Evolutionary conservation across 345 rosid genomes (phyloP), one percentile per base, ranked within the genome.

Genomic region (Citrus glauca): DNA sequence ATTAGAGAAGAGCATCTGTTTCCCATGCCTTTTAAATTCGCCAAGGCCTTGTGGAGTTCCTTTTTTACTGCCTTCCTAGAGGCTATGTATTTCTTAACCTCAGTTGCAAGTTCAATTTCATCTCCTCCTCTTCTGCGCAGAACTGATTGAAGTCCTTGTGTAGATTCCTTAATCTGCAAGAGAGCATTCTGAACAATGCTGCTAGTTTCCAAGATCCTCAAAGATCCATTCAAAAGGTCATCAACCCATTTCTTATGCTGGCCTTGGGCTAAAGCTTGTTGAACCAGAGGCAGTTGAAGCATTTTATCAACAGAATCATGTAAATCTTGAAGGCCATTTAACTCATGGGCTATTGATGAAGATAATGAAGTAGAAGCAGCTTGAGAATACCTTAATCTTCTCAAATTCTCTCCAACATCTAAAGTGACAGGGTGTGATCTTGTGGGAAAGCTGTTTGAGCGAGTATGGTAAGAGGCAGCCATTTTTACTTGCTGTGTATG

Each of bases 381-480:
- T 73, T 73, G 33, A 11, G 25, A 37, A 60, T 55, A 25, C n/a
- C 62, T 77, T 11, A 59, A 27, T 69, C 68, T 81, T 60, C 68
- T 56, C 66, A 87, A 59, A 2, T 86, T 83, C 71, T 84, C 87
- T 37, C 84, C 76, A 9, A 87, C 45, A 56, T 84, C 63, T 38
- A 90, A 78, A 14, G 66, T 67, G 33, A 87, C 53, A 37, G 88
- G 88, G 73, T 90, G 90, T 68, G 79, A 81, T 40, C 81, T 84
- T 3, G 86, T 76, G 10, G 88, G 91, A 56, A 81, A 75, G 77
- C 89, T 87, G 75, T 86, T 84, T 6, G 93, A 88, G 3, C 91
- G 82, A 63, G 71, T n/a, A 67, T 90, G 90, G 82, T 9, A 84
- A 61, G 80, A 73, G 25, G 62, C 9, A 16, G 81, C 77, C 88